Base-by-base conservation (phyloP, 2,329 filamentous ascomycete genomes). In the Plectosphaerella plurivora region DNA sequence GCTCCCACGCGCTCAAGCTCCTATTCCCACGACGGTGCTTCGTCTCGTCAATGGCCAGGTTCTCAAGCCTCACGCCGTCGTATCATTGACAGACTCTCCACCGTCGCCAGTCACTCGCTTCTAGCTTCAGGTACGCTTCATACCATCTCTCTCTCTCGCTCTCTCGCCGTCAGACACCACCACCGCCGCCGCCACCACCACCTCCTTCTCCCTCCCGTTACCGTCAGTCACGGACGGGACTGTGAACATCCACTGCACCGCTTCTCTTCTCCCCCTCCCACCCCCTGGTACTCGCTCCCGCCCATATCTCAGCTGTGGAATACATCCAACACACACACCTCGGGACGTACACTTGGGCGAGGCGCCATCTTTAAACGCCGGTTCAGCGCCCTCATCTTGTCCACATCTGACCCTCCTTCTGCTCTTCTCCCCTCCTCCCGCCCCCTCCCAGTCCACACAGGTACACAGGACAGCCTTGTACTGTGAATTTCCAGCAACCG, bases 91-190 rank as follows among this genome's bases (percentile, higher is more conserved):
- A 41, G 20, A 20, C 15, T 49, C 47, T 37, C 35, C 47, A 49
- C 47, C 33, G 35, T 49, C 47, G 37, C 47, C 47, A 49, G 47
- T 49, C 47, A 20, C 36, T 49, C 47, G 47, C 36, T 49, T 33
- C 28, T 33, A 25, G 25, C 45, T 47, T 41, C 36, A 49, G 47
- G 47, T 49, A 37, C 33, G 28, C 28, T 9, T 20, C 41, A 20
- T 20, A 15, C 36, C 47, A 39, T 24, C n/a, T 49, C 35, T 37
- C 36, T 41, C 41, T 41, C 18, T 41, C 22, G 15, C 28, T 24
- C 45, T 33, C 15, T 4, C 45, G 45, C 24, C 45, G 22, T 9
- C 41, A 33, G 28, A 33, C 28, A 12, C 28, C 28, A 8, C 28
- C 28, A 12, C 28, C 28, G 28, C 28, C 8, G 22, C 22, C 22